These are phyloP conservation scores for Glaciozyma antarctica DNA, from an alignment of 768 basidiomycete species.

Conservation along the genomic window DNA sequence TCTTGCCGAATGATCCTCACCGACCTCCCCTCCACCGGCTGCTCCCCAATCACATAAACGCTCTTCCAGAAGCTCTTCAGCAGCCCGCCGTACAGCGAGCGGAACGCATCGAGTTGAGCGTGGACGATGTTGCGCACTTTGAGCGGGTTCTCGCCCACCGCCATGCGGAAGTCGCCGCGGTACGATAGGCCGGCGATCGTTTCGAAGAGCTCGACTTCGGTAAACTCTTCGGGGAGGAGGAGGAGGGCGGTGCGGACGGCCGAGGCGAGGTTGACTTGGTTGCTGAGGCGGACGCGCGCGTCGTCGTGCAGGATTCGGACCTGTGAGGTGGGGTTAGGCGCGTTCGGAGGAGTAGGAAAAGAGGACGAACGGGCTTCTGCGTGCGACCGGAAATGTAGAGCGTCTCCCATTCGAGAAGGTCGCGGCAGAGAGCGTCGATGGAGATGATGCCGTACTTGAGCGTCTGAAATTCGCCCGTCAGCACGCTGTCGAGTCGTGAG, in stretches of 20 bases:
- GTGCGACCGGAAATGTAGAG: constrained; percentile 90
- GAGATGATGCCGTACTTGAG: constrained; percentile 97
- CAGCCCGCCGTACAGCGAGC: constrained; percentile 64
- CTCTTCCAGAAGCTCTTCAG: constrained; percentile 32
- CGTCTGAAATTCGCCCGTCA: constrained; percentile 45
- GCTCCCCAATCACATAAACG: constrained; percentile 32
- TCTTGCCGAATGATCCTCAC: constrained; percentile 52
- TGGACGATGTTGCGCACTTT: constrained; percentile 91
- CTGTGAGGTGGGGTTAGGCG: constrained; percentile 16
- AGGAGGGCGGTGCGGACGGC: constrained; percentile 84
- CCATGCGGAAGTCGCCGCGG: constrained; percentile 82
- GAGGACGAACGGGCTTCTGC: constrained; percentile 67
- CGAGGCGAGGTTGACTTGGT: constrained; percentile 85
- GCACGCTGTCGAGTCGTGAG: not conserved
- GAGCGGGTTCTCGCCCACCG: constrained; percentile 74
- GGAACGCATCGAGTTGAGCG: constrained; percentile 71
- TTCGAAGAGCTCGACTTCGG: constrained; percentile 71
- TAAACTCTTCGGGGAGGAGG: constrained; percentile 69
- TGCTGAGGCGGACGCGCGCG: constrained; percentile 78
- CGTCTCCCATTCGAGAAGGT: constrained; percentile 83
- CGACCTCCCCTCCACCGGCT: not conserved
- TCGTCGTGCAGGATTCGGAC: constrained; percentile 84
- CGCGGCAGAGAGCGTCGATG: constrained; percentile 75
- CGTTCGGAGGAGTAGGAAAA: not conserved
- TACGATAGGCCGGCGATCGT: constrained; percentile 80